Base-by-base conservation (phyloP, 768 basidiomycete genomes). In the Termitomyces sp. region DNA sequence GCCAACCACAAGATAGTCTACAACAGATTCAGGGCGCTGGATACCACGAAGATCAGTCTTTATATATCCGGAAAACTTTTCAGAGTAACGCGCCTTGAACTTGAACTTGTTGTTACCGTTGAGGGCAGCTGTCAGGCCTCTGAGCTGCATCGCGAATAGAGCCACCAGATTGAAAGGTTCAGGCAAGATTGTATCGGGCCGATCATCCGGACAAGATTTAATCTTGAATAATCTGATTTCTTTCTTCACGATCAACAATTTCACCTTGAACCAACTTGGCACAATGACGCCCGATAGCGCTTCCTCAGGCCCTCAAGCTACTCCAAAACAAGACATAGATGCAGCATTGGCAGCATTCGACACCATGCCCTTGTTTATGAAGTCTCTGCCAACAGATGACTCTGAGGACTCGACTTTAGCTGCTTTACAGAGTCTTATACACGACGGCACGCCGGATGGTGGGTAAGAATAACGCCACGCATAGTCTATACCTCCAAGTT, bases 361-460 rank as follows among this genome's bases (percentile, higher is more conserved):
- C 60, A 75, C 80, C 4, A 72, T 89, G 2, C 97, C 97, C 6
- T 74, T 99, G 37, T 99, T 99, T 72, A 98, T 98, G 94, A 85
- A 84, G 62, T 81, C 84, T 19, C 77, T 97, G 19, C 94, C 95
- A 1, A 73, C 72, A 4, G 89, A 88, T 5, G 81, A 81, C 11
- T 64, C 75, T n/a, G 77, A 84, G 22, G 85, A 90, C 60, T 71
- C 77, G 2, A 79, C 84, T 2, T 64, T 98, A 19, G 82, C 87
- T 54, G 97, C 96, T 9, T 69, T 98, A 44, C 92, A 95, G 68
- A 87, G 82, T 61, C 79, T 99, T 26, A 83, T 81, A 7, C 77
- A 96, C 69, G 94, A 98, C 15, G 97, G 94, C 28, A 90, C 92
- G 15, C 88, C 93, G 51, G 90, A 98, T 74, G 95, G 96, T 98